Base-by-base conservation (phyloP, 345 rosid genomes). In the Eucalyptus brandiana region DNA sequence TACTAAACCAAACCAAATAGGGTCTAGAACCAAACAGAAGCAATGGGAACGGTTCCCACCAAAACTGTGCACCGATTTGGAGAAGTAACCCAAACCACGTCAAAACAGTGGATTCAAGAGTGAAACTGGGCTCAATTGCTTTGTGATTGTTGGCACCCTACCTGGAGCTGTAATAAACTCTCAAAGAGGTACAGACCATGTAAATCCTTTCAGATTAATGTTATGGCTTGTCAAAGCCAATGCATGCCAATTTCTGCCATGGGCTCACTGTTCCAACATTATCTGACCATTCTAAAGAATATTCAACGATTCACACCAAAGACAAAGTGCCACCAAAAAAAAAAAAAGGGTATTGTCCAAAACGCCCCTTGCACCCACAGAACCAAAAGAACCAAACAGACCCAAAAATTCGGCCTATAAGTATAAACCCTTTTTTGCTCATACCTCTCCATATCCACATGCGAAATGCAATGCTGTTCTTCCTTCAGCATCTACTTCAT, bases 371-470 rank as follows among this genome's bases (percentile, higher is more conserved):
- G 62, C 16, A 56, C 44, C 37, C 44, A 62, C 81, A 53, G 88
- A 49, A 87, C 24, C 30, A n/a, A 21, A 60, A 60, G 24, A 60
- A 34, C 23, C 80, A 67, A 42, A 11, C 80, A 44, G 56, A 65
- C 37, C 40, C 58, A 48, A 48, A 49, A 88, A 34, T 48, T 32
- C 16, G 9, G 28, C 24, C 45, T 24, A 37, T 11, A 23, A 21
- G 83, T 72, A 76, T 40, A 76, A 76, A 76, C 83, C 83, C 45
- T 76, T 37, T 76, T 88, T 47, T 40, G 53, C 90, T 37, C 47
- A 88, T 94, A 98, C 99, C 99, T 98, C 99, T 51, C 99, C 99
- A 86, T 97, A 98, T 91, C 99, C 99, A 89, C 99, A 98, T 48
- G 99, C 96, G 94, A 98, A 98, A 94, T 98, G 99, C 90, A 98